A percentile compares a stretch with the other conserved stretches of the same genome.
Conservation (phyloP, 352 stramenopile species). For the Pythium phragmitis region DNA sequence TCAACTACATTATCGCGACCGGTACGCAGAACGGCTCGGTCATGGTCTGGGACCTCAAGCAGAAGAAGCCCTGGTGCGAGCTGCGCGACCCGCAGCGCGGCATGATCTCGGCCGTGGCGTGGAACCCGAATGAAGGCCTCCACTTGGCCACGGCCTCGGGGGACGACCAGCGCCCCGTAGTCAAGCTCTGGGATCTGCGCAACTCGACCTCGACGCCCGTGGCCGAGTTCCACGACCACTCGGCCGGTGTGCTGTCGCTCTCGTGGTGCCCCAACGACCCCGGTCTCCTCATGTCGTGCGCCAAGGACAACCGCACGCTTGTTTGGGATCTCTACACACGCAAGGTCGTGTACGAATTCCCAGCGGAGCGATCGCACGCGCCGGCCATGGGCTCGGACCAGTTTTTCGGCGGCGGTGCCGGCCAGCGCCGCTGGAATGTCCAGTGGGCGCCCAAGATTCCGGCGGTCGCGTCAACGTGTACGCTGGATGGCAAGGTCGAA, state of each 20-base stretch:
- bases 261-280: constrained; percentile 97
- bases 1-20: constrained; percentile 97
- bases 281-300: constrained; percentile 91
- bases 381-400: constrained; percentile 76
- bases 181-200: constrained; percentile 98
- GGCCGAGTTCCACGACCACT: constrained; percentile 94
- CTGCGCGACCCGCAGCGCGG: constrained; percentile 88
- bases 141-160: constrained; percentile 96
- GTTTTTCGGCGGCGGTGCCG: constrained; percentile 71
- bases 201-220: constrained; percentile 97
- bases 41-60: constrained; percentile 97
- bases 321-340: constrained; percentile 97
- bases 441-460: constrained; percentile 95
- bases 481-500: constrained; percentile 97
- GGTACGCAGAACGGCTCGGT: constrained; percentile 93
- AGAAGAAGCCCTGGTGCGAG: constrained; percentile 98
- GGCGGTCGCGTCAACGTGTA: constrained; percentile 95
- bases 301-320: constrained; percentile 98
- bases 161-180: constrained; percentile 94
- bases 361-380: constrained; percentile 57
- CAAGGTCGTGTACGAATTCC: constrained; percentile 94
- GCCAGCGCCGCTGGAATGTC: constrained; percentile 92
- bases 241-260: constrained; percentile 94
- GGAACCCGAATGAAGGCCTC: constrained; percentile 97
- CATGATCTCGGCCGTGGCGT: constrained; percentile 92